Evolutionary conservation across 163 green algal species (phyloP).

Genomic region (Coccomyxa subellipsoidea): DNA sequence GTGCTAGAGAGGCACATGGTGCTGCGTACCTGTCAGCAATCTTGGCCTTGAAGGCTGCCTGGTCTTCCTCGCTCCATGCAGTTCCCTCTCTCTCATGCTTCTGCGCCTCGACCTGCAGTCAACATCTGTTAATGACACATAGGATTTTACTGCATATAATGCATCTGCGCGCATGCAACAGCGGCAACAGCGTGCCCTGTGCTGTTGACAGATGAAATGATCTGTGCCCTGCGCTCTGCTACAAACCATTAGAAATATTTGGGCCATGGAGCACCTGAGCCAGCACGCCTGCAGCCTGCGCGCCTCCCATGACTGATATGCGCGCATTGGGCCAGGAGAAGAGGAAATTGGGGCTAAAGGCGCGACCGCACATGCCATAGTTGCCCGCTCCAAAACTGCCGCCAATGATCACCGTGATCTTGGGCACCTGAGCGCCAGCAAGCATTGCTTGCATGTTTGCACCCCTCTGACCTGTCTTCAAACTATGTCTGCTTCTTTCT

Average conservation of each 20-base stretch:
- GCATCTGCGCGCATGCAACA: no score
- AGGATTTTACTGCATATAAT: background rate
- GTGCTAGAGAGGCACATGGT: background rate
- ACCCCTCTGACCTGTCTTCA: no score
- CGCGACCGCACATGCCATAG: constrained; percentile 94
- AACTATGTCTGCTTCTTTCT: no score
- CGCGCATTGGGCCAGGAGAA: constrained; percentile 92
- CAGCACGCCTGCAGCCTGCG: constrained; percentile 87
- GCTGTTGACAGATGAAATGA: background rate
- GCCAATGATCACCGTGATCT: constrained; percentile 86
- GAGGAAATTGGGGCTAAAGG: constrained; percentile 85
- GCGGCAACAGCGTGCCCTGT: no score
- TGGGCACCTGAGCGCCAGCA: constrained; percentile 63
- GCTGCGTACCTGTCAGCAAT: constrained; percentile 38
- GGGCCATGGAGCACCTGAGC: constrained; percentile 26
- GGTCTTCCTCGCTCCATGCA: constrained; percentile 63
- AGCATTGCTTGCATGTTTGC: background rate
- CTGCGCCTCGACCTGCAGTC: constrained; percentile 67
- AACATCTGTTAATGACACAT: background rate
- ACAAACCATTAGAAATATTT: no score
- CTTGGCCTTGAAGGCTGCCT: constrained; percentile 65
- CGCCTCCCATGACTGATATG: constrained; percentile 92
- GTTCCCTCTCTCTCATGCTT: constrained; percentile 60
- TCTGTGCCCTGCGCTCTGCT: no score
- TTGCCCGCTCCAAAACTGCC: constrained; percentile 88